These are phyloP conservation scores for Plectosphaerella cucumerina DNA, from an alignment of 2,329 filamentous ascomycete genomes.

Conservation along the genomic window DNA sequence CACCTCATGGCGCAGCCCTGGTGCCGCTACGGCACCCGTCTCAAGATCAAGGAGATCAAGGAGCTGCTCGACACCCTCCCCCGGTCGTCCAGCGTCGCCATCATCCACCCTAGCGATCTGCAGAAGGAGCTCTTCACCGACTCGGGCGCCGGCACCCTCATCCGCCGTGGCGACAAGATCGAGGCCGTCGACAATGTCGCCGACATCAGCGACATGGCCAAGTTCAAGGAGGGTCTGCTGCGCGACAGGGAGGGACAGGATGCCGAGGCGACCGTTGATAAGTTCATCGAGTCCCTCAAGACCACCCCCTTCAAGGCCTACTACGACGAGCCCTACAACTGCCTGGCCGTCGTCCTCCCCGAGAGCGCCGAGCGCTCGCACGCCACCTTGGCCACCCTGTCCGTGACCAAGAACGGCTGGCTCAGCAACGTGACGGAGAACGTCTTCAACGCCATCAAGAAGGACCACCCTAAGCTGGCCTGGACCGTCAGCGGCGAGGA, in stretches of 20 bases:
- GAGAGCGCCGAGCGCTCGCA: slow-evolving; percentile 61
- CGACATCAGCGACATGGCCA: slow-evolving; percentile 71
- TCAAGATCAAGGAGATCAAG: slow-evolving; percentile 98
- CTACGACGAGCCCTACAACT: slow-evolving; percentile 91
- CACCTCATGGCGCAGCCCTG: slow-evolving; percentile 89
- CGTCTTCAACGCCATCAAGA: slow-evolving; percentile 88
- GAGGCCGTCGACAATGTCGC: slow-evolving; percentile 66
- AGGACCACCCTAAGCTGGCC: slow-evolving; percentile 83
- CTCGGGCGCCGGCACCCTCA: slow-evolving; percentile 88
- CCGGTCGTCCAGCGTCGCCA: slow-evolving; percentile 89
- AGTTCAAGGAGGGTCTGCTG: slow-evolving; percentile 77
- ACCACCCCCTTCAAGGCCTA: slow-evolving; percentile 84
- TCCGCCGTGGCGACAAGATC: slow-evolving; percentile 87
- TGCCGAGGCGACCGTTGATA: slow-evolving; percentile 77
- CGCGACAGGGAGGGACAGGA: slow-evolving; percentile 79
- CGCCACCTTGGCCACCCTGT: slow-evolving; percentile 83
- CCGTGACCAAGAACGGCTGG: slow-evolving; percentile 92
- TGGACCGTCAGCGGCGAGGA: slow-evolving; percentile 98
- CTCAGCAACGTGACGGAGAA: slow-evolving; percentile 93
- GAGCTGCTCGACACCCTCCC: slow-evolving; percentile 85
- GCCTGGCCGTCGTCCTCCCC: slow-evolving; percentile 82
- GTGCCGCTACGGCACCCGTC: slow-evolving; percentile 89
- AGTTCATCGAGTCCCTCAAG: slow-evolving; percentile 76
- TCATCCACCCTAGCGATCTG: slow-evolving; percentile 92
- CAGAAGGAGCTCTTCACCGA: slow-evolving; percentile 98